phyloP scores from a whole-genome alignment of 2,329 filamentous ascomycete species.

The Cercospora sojina region DNA sequence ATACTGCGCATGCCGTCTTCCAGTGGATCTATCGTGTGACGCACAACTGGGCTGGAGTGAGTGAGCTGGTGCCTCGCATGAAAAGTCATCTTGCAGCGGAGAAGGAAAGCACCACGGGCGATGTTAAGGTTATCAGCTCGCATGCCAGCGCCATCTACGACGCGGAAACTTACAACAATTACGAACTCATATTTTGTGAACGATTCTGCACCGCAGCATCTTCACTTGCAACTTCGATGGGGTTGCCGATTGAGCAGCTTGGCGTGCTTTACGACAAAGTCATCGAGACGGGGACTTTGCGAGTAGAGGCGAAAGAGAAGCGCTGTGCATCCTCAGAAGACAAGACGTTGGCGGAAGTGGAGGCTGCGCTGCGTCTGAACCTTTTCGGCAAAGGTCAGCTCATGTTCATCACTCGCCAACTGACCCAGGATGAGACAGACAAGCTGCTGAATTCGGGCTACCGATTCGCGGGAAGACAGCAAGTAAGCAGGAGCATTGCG shows the following conservation, averaged over 20 bases:
- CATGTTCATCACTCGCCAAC: slow-evolving; percentile 71
- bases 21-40: slow-evolving; percentile 85
- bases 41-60: slow-evolving; percentile 70
- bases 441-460: slow-evolving; percentile 70
- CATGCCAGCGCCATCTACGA: slow-evolving; percentile 45
- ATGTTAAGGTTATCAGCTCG: slow-evolving; percentile 33
- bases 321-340: slow-evolving; percentile 17
- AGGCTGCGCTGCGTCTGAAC: slow-evolving; percentile 40
- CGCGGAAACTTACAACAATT: slow-evolving; percentile 63
- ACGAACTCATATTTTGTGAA: slow-evolving; percentile 75
- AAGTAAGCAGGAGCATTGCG: slow-evolving; percentile 68
- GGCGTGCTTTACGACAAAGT: slow-evolving; percentile 42
- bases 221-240: slow-evolving; percentile 66
- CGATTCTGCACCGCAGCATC: slow-evolving; percentile 78
- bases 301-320: slow-evolving; percentile 25
- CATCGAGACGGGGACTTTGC: slow-evolving; percentile 38
- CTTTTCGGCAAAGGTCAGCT: slow-evolving; percentile 70
- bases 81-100: slow-evolving; percentile 61
- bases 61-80: slow-evolving; percentile 70
- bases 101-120: slow-evolving; percentile 36
- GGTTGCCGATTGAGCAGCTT: slow-evolving; percentile 36
- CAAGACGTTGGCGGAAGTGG: slow-evolving; percentile 38
- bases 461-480: slow-evolving; percentile 69
- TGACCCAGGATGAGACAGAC: slow-evolving; percentile 60
- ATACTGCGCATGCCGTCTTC: slow-evolving; percentile 73